Evolutionary conservation across 345 rosid species (phyloP), one percentile per base, ranked within the genome.

Genomic region (Linum usitatissimum): DNA sequence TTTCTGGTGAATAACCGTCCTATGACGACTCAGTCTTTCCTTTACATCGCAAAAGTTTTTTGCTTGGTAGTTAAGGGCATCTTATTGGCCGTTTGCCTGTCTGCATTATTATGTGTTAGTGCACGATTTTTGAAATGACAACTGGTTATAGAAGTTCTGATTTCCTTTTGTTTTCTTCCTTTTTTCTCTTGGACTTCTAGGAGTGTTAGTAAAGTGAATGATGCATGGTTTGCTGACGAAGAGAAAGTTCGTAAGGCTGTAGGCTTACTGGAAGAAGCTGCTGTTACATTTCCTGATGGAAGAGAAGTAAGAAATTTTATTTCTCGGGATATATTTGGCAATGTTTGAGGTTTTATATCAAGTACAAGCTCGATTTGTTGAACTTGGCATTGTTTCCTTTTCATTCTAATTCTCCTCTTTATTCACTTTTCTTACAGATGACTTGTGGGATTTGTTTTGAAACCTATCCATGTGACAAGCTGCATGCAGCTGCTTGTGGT

Each of bases 151-250:
- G 3, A 15, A 45, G 51, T 45, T 15, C 7, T 13, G 15, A 45
- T 12, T 45, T 1, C 13, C 51, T 45, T 45, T 45, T 45, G 14
- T 15, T 45, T 45, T 45, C 51, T 45, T 7, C 51, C 15, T n/a
- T 30, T 30, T 58, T 12, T 36, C 54, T 57, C 14, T 0, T 45
- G 45, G 12, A 23, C 53, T 61, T 64, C 30, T 60, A 73, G 77
- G 77, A 68, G 70, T 19, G 79, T 76, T 23, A 63, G 76, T 51
- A 71, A 71, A 68, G 75, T 75, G 67, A 72, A 71, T 57, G 79
- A 75, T 48, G 79, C 64, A 63, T 71, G 75, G 75, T 68, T 75
- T 71, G 68, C 73, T 0, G 70, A 75, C 45, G 79, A 75, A 66
- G 75, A 66, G 14, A 61, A 63, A 40, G 79, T 75, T 31, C 70